Base-by-base conservation (phyloP, 371 early-diverging fungal genomes). In the Mucor ambiguus region DNA sequence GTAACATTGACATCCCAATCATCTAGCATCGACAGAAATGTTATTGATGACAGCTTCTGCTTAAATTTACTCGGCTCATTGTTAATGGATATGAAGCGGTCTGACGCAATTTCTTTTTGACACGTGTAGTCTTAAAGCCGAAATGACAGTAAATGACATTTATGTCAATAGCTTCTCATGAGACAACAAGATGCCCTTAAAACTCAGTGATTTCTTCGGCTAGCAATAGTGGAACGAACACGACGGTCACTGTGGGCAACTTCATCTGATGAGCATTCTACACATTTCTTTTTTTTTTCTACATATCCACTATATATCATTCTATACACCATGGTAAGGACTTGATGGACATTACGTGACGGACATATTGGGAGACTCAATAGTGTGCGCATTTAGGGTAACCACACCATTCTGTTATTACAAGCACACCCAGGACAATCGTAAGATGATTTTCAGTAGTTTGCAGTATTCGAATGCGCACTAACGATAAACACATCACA, bases 361-460 rank as follows among this genome's bases (percentile, higher is more conserved):
- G 26, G 4, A 22, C 11, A 10, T 9, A 22, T 10, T 46, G 22
- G 9, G 22, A 20, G 22, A 3, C 52, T 24, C 26, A 24, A 52
- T 52, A 26, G 14, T 6, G 6, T 4, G 4, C 26, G 5, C 14
- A 16, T 58, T n/a, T 33, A 70, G 73, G 67, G 63, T 35, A 66
- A 66, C 22, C 73, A 73, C 8, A 73, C 73, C 20, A 70, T 73
- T 63, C 38, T 73, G 16, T 60, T 73, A 49, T 59, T 67, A 48
- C 73, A 73, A 61, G 33, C 70, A 12, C 44, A 4, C 6, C 32
- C 57, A 14, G 48, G 37, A n/a, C 61, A 64, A 63, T 63, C 64
- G 73, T 73, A 69, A 61, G 49, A 60, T 22, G 33, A 28, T 24
- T 26, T 26, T 12, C 22, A 49, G 24, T 49, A 24, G 22, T 48